A percentile compares a stretch with the other conserved stretches of the same genome.
phyloP scores from a whole-genome alignment of 1,139 yeast genomes.

The Kodamaea sp. region DNA sequence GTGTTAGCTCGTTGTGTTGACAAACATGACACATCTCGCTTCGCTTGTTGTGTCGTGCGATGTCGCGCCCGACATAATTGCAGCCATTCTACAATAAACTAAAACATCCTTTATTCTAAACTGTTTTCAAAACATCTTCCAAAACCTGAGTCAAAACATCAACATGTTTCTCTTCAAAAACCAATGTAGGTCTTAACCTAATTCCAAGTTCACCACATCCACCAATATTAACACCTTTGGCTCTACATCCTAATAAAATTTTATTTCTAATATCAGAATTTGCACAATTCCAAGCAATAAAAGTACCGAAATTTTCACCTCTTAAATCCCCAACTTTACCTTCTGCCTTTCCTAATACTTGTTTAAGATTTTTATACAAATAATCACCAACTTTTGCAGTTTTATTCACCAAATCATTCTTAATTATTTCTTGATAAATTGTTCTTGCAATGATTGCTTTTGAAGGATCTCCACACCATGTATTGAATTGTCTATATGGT shows the following conservation, averaged over 20 bases:
- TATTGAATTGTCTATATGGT: conserved; percentile 75
- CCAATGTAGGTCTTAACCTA: conserved; percentile 68
- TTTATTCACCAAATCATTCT: conserved; percentile 48
- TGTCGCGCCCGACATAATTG: too few species aligned
- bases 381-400: conserved; percentile 60
- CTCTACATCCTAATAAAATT: conserved; percentile 47
- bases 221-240: conserved; percentile 64
- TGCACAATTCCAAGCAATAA: conserved; percentile 70
- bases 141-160: conserved; percentile 52
- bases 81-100: too few species aligned
- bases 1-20: too few species aligned
- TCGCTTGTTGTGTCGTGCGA: background rate
- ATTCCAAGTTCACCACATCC: conserved; percentile 67
- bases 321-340: conserved; percentile 49
- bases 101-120: background rate
- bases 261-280: conserved; percentile 46
- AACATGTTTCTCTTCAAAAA: conserved; percentile 65
- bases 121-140: conserved; percentile 25
- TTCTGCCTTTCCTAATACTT: conserved; percentile 43
- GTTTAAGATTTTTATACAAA: conserved; percentile 45
- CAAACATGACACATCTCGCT: too few species aligned
- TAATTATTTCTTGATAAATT: conserved; percentile 55
- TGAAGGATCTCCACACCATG: conserved; percentile 84
- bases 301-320: conserved; percentile 67
- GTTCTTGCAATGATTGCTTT: conserved; percentile 62